These are phyloP conservation scores for Periconia macrospinosa DNA, from an alignment of 2,329 filamentous ascomycete genomes.

Conservation along the genomic window DNA sequence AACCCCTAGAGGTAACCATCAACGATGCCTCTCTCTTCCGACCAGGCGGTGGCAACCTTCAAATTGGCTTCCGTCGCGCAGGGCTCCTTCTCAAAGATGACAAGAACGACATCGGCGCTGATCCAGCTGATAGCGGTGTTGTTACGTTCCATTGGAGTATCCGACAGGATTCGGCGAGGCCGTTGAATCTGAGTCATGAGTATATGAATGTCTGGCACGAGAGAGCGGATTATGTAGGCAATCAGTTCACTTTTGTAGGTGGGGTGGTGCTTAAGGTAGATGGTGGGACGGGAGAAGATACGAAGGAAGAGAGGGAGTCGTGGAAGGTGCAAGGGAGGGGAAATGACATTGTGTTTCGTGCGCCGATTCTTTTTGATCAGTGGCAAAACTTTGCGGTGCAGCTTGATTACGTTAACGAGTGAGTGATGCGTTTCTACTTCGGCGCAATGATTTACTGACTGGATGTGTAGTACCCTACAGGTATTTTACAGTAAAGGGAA, in stretches of 20 bases:
- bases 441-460: neutral
- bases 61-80: constrained; percentile 27
- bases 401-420: constrained; percentile 25
- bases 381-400: constrained; percentile 34
- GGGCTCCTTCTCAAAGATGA: constrained; percentile 25
- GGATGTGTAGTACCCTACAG: constrained; percentile 22
- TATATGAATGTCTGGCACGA: constrained; percentile 37
- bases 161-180: constrained; percentile 13
- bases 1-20: constrained; percentile 28
- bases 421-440: constrained; percentile 3
- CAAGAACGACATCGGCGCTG: constrained; percentile 18
- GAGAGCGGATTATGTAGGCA: constrained; percentile 24
- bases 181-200: constrained; percentile 30
- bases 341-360: constrained; percentile 23
- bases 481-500: constrained; percentile 24
- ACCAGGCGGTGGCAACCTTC: constrained; percentile 12
- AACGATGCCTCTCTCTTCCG: constrained; percentile 25
- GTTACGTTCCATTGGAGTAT: constrained; percentile 33
- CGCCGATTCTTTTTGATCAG: constrained; percentile 7
- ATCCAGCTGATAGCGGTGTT: constrained; percentile 22
- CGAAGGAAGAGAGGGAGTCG: constrained; percentile 16
- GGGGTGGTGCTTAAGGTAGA: constrained; percentile 23
- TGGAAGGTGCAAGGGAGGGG: constrained; percentile 24
- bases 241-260: constrained; percentile 26
- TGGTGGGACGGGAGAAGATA: constrained; percentile 20